Evolutionary conservation across 148 eudicot species (phyloP).

Genomic region (Gaultheria prostrata): DNA sequence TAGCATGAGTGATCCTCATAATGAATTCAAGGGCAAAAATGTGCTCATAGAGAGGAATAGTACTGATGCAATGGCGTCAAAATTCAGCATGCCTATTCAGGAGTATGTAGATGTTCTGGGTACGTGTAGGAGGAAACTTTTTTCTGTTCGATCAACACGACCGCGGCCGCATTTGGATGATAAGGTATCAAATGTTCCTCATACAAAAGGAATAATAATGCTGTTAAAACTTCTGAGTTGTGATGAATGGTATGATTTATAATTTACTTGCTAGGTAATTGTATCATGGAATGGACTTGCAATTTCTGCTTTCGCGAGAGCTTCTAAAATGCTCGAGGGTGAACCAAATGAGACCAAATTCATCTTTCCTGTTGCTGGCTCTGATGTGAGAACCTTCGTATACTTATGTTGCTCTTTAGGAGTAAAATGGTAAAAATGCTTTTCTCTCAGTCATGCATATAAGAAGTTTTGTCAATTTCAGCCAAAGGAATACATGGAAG

Average conservation of each 20-base stretch:
- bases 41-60: slow-evolving; percentile 84
- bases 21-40: slow-evolving; percentile 79
- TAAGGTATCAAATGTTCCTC: slow-evolving; percentile 48
- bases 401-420: not conserved
- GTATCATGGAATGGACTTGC: slow-evolving; percentile 96
- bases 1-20: slow-evolving; percentile 82
- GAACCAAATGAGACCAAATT: slow-evolving; percentile 64
- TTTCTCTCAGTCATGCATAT: not conserved
- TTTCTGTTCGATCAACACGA: slow-evolving; percentile 65
- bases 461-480: slow-evolving; percentile 21
- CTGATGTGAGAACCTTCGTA: slow-evolving; percentile 49
- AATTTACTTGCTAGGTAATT: slow-evolving; percentile 56
- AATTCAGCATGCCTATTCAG: slow-evolving; percentile 53
- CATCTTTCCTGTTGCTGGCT: slow-evolving; percentile 70
- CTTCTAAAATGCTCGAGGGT: slow-evolving; percentile 69
- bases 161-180: slow-evolving; percentile 88
- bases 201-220: not conserved
- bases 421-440: not conserved
- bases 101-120: slow-evolving; percentile 62
- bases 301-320: slow-evolving; percentile 89
- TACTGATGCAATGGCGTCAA: slow-evolving; percentile 69
- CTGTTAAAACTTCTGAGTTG: slow-evolving; percentile 4
- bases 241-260: slow-evolving; percentile 12
- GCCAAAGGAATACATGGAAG: slow-evolving; percentile 76
- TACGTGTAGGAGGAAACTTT: slow-evolving; percentile 56